phyloP scores from a whole-genome alignment of 2,329 filamentous ascomycete genomes.

The Alternaria viburni region DNA sequence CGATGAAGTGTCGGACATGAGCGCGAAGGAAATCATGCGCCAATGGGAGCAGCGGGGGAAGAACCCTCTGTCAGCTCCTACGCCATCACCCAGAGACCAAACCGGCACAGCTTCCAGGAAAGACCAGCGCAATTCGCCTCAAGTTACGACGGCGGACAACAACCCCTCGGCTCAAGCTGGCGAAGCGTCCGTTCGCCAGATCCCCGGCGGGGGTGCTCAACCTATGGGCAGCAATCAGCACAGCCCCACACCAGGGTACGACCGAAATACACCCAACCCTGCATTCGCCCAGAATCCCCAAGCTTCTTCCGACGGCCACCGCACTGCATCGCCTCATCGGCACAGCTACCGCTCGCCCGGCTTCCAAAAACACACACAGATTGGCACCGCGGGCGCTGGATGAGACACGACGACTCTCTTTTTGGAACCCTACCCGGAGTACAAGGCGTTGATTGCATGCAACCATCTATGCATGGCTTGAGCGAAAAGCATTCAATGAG shows the following conservation, averaged over 20 bases:
- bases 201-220: slow-evolving; percentile 51
- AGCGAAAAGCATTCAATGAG: slow-evolving; percentile 17
- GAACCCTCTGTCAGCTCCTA: slow-evolving; percentile 63
- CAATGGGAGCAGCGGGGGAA: slow-evolving; percentile 84
- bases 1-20: slow-evolving; percentile 86
- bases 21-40: slow-evolving; percentile 95
- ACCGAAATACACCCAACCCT: slow-evolving; percentile 42
- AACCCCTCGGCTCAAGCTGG: slow-evolving; percentile 84
- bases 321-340: slow-evolving; percentile 46
- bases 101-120: slow-evolving; percentile 60
- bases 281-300: slow-evolving; percentile 43
- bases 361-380: slow-evolving; percentile 44
- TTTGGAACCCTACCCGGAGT: slow-evolving; percentile 30
- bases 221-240: slow-evolving; percentile 29
- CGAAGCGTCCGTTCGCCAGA: slow-evolving; percentile 81
- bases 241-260: slow-evolving; percentile 37
- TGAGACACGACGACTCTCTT: slow-evolving; percentile 19
- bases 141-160: slow-evolving; percentile 79
- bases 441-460: slow-evolving; percentile 25
- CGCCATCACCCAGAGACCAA: slow-evolving; percentile 45
- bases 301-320: slow-evolving; percentile 43
- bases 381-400: slow-evolving; percentile 47
- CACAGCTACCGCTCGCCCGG: slow-evolving; percentile 48
- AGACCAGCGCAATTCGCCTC: slow-evolving; percentile 56
- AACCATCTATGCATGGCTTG: slow-evolving; percentile 17